Conservation (phyloP, 148 eudicot genomes). For the Silene latifolia region DNA sequence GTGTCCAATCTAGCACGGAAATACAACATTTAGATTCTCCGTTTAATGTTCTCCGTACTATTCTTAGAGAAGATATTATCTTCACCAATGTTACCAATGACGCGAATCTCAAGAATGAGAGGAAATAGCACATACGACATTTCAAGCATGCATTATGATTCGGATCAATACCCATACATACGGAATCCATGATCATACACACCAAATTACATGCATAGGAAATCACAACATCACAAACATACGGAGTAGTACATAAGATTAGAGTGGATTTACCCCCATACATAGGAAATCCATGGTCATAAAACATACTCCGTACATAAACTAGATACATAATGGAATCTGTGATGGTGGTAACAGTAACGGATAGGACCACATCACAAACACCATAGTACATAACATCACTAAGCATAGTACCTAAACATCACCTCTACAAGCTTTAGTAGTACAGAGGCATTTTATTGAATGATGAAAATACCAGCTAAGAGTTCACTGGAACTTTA, state of each 20-base stretch:
- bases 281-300: neutral
- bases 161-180: neutral
- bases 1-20: no score
- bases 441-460: slow-evolving; percentile 26
- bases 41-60: no score
- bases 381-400: slow-evolving; percentile 9
- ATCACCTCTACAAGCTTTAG: slow-evolving; percentile 17
- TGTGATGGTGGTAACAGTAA: neutral
- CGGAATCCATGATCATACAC: neutral
- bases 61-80: no score
- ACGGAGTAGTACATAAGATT: no score
- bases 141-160: neutral
- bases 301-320: neutral
- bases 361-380: slow-evolving; percentile 5
- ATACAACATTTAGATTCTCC: no score
- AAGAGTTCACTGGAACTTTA: neutral
- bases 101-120: neutral
- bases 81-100: no score
- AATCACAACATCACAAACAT: no score
- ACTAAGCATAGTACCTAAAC: slow-evolving; percentile 16
- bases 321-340: neutral
- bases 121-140: neutral
- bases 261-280: no score
- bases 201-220: neutral
- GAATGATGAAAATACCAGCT: slow-evolving; percentile 2